phyloP scores from a whole-genome alignment of 2,329 filamentous ascomycete genomes.

The Penicillium griseofulvum region DNA sequence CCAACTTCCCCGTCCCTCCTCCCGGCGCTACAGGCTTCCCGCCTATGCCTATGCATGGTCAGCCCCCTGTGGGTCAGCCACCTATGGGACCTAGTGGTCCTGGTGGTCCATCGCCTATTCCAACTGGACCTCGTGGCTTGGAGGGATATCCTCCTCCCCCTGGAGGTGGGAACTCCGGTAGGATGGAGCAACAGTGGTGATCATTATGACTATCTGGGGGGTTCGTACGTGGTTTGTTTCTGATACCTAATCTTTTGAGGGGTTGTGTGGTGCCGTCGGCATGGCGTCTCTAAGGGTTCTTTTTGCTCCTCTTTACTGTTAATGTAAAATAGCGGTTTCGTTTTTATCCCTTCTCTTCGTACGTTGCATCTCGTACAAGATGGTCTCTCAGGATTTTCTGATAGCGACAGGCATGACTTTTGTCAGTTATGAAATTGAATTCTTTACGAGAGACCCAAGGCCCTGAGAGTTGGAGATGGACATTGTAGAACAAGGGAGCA shows the following conservation, averaged over 20 bases:
- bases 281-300: slow-evolving; percentile 3
- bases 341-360: slow-evolving; percentile 6
- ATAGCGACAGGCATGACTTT: neutral
- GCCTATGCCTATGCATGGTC: slow-evolving; percentile 34
- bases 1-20: slow-evolving; percentile 26
- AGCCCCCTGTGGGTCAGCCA: slow-evolving; percentile 24
- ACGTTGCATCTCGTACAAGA: neutral
- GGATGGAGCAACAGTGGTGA: slow-evolving; percentile 32
- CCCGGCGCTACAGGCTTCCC: slow-evolving; percentile 37
- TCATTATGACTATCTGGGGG: slow-evolving; percentile 11
- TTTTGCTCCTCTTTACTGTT: slow-evolving; percentile 11
- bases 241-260: slow-evolving; percentile 10
- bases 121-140: slow-evolving; percentile 28
- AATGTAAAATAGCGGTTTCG: slow-evolving; percentile 21
- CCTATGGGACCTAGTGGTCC: slow-evolving; percentile 12
- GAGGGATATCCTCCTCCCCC: slow-evolving; percentile 32
- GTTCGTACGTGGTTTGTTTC: neutral
- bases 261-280: slow-evolving; percentile 8
- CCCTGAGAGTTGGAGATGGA: neutral
- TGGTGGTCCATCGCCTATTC: slow-evolving; percentile 20
- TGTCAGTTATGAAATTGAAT: neutral
- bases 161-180: slow-evolving; percentile 29
- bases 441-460: neutral
- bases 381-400: neutral
- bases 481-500: neutral